phyloP scores from a whole-genome alignment of 176 grass and related monocot genomes.

The Oryza brachyantha region DNA sequence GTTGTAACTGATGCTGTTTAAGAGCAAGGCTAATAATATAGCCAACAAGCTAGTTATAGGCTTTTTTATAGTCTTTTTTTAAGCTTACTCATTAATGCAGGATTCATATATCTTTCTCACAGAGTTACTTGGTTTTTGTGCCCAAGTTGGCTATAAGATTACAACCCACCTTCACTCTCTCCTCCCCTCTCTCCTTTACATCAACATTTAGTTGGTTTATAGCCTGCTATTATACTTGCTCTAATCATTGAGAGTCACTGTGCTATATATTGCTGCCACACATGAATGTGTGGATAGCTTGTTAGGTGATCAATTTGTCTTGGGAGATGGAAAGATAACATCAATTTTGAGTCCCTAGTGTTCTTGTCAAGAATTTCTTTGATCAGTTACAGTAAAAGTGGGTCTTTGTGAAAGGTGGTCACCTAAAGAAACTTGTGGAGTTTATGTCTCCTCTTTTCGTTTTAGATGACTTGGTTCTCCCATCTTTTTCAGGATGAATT shows the following conservation, averaged over 20 bases:
- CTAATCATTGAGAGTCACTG: slow-evolving; percentile 19
- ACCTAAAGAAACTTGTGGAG: background rate
- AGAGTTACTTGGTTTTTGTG: too few species aligned
- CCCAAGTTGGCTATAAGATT: too few species aligned
- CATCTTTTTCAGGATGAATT: slow-evolving; percentile 7
- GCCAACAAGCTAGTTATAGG: too few species aligned
- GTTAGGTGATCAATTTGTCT: slow-evolving; percentile 20
- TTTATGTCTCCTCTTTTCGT: background rate
- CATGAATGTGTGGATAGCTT: slow-evolving; percentile 11
- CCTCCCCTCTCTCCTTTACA: too few species aligned
- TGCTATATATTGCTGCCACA: background rate
- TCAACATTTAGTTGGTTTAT: too few species aligned
- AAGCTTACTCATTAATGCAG: too few species aligned
- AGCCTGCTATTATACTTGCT: too few species aligned
- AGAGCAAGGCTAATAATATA: too few species aligned
- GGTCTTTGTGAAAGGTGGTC: slow-evolving; percentile 3
- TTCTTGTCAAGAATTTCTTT: slow-evolving; percentile 15
- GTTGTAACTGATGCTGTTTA: slow-evolving; percentile 24
- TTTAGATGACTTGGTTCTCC: slow-evolving; percentile 18
- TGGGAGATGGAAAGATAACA: background rate
- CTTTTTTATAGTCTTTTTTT: too few species aligned
- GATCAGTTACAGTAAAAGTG: slow-evolving; percentile 11
- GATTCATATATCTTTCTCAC: too few species aligned
- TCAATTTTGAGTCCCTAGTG: slow-evolving; percentile 5
- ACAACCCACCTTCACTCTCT: too few species aligned